Evolutionary conservation across 116 monocot species (phyloP).

Genomic region (Trichopus zeylanicus): DNA sequence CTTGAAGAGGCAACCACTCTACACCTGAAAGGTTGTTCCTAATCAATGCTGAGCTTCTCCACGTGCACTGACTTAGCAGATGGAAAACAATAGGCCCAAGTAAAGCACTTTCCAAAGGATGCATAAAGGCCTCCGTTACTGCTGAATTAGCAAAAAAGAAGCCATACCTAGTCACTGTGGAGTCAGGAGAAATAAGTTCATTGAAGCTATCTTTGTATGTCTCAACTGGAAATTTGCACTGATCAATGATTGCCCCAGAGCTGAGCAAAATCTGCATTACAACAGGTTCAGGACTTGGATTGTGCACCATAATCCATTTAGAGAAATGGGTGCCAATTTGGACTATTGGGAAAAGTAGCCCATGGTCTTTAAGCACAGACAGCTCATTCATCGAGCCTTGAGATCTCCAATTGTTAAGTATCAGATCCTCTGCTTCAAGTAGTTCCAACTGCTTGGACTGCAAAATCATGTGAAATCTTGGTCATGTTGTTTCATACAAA

Average conservation of each 20-base stretch:
- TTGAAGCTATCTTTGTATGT: slow-evolving; percentile 17
- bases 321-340: slow-evolving; percentile 47
- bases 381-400: slow-evolving; percentile 42
- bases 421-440: slow-evolving; percentile 41
- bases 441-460: slow-evolving; percentile 31
- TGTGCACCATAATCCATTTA: slow-evolving; percentile 66
- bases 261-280: slow-evolving; percentile 70
- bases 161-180: slow-evolving; percentile 33
- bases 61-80: slow-evolving; percentile 60
- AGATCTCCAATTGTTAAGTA: slow-evolving; percentile 62
- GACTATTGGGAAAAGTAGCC: slow-evolving; percentile 58
- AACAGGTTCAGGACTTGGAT: slow-evolving; percentile 52
- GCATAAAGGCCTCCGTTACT: slow-evolving; percentile 44
- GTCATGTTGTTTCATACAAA: too few species aligned
- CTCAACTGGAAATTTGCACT: slow-evolving; percentile 46
- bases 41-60: slow-evolving; percentile 75
- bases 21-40: slow-evolving; percentile 79
- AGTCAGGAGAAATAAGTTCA: slow-evolving; percentile 15
- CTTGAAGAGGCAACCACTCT: slow-evolving; percentile 66
- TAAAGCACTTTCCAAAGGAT: slow-evolving; percentile 42
- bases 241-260: slow-evolving; percentile 43
- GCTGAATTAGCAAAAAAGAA: slow-evolving; percentile 55
- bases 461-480: slow-evolving; percentile 4
- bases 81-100: slow-evolving; percentile 74
- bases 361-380: slow-evolving; percentile 56